These are phyloP conservation scores for Trametes cingulata DNA, from an alignment of 768 basidiomycete species.

Conservation along the genomic window DNA sequence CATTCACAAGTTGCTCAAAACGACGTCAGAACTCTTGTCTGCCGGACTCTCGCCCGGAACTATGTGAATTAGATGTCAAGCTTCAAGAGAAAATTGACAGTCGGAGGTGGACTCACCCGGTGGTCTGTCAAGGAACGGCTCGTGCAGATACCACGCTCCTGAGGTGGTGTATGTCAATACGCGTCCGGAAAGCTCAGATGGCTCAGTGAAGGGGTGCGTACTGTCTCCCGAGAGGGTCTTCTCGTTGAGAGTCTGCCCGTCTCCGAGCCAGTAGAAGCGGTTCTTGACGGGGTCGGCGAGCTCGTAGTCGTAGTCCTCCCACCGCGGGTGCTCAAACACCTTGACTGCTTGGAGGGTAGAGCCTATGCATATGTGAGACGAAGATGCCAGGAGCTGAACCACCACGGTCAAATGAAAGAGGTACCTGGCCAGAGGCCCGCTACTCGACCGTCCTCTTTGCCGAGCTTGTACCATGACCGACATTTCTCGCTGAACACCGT, in stretches of 20 bases:
- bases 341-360: slow-evolving; percentile 50
- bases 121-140: slow-evolving; percentile 19
- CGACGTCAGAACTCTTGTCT: too few species aligned
- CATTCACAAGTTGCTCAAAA: too few species aligned
- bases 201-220: background rate
- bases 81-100: too few species aligned
- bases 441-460: slow-evolving; percentile 55
- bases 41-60: too few species aligned
- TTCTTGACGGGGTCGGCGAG: slow-evolving; percentile 44
- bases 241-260: slow-evolving; percentile 55
- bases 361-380: slow-evolving; percentile 31
- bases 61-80: too few species aligned
- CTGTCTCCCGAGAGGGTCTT: slow-evolving; percentile 38
- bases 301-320: slow-evolving; percentile 63
- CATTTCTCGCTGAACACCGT: slow-evolving; percentile 61
- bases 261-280: slow-evolving; percentile 58
- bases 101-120: slow-evolving; percentile 24
- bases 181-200: background rate
- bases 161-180: background rate
- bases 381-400: too few species aligned
- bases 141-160: slow-evolving; percentile 27
- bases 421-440: slow-evolving; percentile 59
- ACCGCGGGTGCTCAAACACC: slow-evolving; percentile 52
- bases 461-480: slow-evolving; percentile 62
- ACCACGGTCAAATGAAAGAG: slow-evolving; percentile 12